Percentiles rank a stretch among this genome's conserved stretches.
phyloP scores from a whole-genome alignment of 2,329 filamentous ascomycete species.

The Graphilbum fragrans region DNA sequence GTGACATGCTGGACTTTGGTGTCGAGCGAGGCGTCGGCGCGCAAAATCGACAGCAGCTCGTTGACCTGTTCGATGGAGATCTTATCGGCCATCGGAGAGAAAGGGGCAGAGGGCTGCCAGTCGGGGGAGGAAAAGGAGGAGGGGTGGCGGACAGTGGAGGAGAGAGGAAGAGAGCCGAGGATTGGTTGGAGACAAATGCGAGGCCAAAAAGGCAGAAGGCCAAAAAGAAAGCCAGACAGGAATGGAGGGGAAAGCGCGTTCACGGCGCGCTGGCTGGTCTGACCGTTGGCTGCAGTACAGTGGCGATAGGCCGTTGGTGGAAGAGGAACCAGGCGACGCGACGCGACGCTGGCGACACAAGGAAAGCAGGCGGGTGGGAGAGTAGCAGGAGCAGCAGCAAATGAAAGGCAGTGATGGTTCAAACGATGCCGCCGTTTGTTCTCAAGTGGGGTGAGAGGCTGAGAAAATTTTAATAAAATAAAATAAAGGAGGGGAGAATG shows the following conservation, averaged over 20 bases:
- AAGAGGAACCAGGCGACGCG: not conserved
- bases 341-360: no score
- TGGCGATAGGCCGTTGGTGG: not conserved
- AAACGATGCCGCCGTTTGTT: no score
- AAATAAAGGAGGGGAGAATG: no score
- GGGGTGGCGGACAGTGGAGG: not conserved
- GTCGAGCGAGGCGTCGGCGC: slow-evolving; percentile 47
- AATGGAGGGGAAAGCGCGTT: not conserved
- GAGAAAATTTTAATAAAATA: no score
- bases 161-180: not conserved
- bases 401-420: no score
- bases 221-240: not conserved
- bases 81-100: slow-evolving; percentile 20
- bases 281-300: not conserved
- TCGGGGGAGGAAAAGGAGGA: not conserved
- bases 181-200: not conserved
- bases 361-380: not conserved
- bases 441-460: no score
- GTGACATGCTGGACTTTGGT: slow-evolving; percentile 54
- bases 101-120: not conserved
- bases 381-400: not conserved
- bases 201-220: not conserved
- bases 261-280: not conserved
- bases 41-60: slow-evolving; percentile 25
- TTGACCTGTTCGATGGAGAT: slow-evolving; percentile 26